Evolutionary conservation across 805 yeast species (phyloP), one percentile per base, ranked within the genome.

Genomic region (Ogataea angusta): DNA sequence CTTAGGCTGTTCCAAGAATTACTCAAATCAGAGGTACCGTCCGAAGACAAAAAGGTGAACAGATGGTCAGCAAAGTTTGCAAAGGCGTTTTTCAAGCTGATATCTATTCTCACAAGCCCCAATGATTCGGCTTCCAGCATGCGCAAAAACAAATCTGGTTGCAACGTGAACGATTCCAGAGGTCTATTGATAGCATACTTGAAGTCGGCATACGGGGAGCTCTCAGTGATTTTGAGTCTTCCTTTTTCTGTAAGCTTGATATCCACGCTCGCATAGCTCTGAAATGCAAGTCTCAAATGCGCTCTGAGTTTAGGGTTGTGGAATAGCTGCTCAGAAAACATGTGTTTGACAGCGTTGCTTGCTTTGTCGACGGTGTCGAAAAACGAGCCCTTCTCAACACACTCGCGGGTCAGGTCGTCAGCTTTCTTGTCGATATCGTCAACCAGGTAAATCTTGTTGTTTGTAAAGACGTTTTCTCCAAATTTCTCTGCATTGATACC

Each of bases 51-150:
- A 45, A 79, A 76, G 26, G 69, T 62, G 48, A 71, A 71, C 43
- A 74, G 67, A 48, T 76, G 79, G 30, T 74, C 77, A 5, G 66
- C 60, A 57, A 60, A 73, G 53, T 46, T 69, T 39, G 41, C 67
- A 49, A 58, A 69, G 46, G 67, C 67, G 54, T 58, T 63, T 69
- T 52, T 78, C 68, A 50, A 74, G 64, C 67, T 76, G 26, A 90
- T 74, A 30, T 82, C 75, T 16, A 89, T 73, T 36, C 72, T 76
- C 33, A 86, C 73, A 42, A 85, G 73, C 23, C 95, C 95, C 48
- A 78, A 72, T 5, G 79, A 63, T 60, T 93, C 99, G 2, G 98
- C 99, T 56, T 85, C 90, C 36, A 90, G 65, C 95, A 93, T 93
- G 55, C 95, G 76, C 54, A 93, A 69, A 52, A 85, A 87, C 29